Base-by-base conservation (phyloP, 1,284 basidiomycete species). In the Ganoderma boninense region DNA sequence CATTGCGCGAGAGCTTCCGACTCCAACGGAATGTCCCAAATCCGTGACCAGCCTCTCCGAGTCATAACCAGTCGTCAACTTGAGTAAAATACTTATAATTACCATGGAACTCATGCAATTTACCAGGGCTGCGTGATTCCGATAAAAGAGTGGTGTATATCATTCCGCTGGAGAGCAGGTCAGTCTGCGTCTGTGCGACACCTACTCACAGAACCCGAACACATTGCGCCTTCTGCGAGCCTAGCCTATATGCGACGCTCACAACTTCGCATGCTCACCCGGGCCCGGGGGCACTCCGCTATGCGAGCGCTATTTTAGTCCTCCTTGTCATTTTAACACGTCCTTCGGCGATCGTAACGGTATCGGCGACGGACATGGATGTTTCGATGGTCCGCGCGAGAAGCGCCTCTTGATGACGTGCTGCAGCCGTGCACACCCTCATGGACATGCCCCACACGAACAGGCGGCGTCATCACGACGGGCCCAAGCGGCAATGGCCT, bases 351-450 rank as follows among this genome's bases (percentile, higher is more conserved):
- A 86, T 80, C n/a, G 82, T n/a, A 82, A 14, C 74, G 79, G 69
- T 86, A 86, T 0, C 85, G 3, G 80, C 85, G 40, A 87, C 85
- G 4, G 85, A 86, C 86, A 87, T 87, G 81, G 61, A 90, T 87
- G 72, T 91, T 89, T 91, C 89, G 82, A n/a, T n/a, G n/a, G n/a
- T n/a, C n/a, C n/a, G n/a, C n/a, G 89, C 89, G 54, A 90, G 80
- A 6, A 90, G n/a, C n/a, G 77, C 20, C 84, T 85, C 78, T 85
- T 86, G 82, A 90, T 85, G 49, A 91, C 90, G 73, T 90, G 88
- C 62, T 75, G 73, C 85, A 86, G 0, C 86, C 86, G 14, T 79
- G 77, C 73, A 84, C 84, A 32, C 84, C 85, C 74, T 85, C 84
- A 76, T 86, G 83, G 85, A 77, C 84, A 87, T 86, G 35, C 86